Evolutionary conservation across 1,139 yeast genomes (phyloP).

Genomic region (Diutina sp.): DNA sequence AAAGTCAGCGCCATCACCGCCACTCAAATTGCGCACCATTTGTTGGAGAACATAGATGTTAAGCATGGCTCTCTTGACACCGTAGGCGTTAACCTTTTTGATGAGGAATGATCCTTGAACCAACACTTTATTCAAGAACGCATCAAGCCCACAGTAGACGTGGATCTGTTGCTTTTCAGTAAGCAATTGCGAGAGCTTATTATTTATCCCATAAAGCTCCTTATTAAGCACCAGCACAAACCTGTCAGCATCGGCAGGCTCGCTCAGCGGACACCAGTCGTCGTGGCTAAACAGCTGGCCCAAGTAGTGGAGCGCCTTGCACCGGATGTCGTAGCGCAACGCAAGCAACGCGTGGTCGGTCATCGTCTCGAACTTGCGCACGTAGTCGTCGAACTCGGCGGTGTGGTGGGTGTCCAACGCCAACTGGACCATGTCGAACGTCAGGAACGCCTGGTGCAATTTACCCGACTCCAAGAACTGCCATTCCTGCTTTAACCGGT

Average conservation of each 20-base stretch:
- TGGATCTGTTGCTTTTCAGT: constrained; percentile 16
- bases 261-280: constrained; percentile 31
- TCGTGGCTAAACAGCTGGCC: constrained; percentile 27
- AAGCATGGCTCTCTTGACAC: constrained; percentile 52
- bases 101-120: constrained; percentile 50
- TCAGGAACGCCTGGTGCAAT: constrained; percentile 11
- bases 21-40: constrained; percentile 48
- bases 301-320: constrained; percentile 48
- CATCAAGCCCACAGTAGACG: constrained; percentile 40
- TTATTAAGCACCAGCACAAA: constrained; percentile 47
- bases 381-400: constrained; percentile 33
- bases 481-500: constrained; percentile 42
- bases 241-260: constrained; percentile 55
- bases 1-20: constrained; percentile 51
- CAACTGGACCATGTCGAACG: constrained; percentile 15
- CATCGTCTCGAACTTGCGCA: constrained; percentile 32
- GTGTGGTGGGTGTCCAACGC: constrained; percentile 26
- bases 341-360: constrained; percentile 39
- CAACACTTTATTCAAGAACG: constrained; percentile 42
- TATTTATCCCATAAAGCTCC: constrained; percentile 41
- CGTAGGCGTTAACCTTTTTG: constrained; percentile 44
- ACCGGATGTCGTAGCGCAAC: constrained; percentile 54
- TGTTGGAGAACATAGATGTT: constrained; percentile 70
- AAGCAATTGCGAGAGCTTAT: constrained; percentile 19
- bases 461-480: constrained; percentile 39